A percentile compares a stretch with the other conserved stretches of the same genome.
phyloP scores from a whole-genome alignment of 1,139 yeast species.

The Taphrina betulina region DNA sequence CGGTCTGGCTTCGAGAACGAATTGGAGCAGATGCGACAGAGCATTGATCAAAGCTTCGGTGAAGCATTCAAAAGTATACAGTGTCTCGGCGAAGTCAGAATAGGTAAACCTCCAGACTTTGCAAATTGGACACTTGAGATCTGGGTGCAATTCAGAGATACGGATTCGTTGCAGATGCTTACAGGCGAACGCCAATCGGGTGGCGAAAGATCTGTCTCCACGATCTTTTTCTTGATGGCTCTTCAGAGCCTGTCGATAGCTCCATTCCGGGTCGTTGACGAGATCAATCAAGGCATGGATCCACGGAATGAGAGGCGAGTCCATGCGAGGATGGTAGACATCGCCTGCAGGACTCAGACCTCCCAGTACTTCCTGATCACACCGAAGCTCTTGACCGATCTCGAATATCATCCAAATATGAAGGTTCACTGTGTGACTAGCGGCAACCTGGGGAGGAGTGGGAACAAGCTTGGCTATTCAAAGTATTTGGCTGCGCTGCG shows the following conservation, averaged over 20 bases:
- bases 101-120: conserved; percentile 57
- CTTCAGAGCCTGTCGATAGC: conserved; percentile 86
- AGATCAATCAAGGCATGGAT: conserved; percentile 99
- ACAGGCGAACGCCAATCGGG: conserved; percentile 93
- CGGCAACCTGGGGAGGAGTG: conserved; percentile 45
- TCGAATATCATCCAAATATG: conserved; percentile 79
- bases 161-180: conserved; percentile 64
- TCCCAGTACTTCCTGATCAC: conserved; percentile 79
- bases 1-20: conserved; percentile 59
- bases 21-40: conserved; percentile 52
- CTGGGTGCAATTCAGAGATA: conserved; percentile 78
- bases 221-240: conserved; percentile 85
- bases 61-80: conserved; percentile 71
- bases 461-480: conserved; percentile 21
- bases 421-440: conserved; percentile 82
- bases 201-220: conserved; percentile 95
- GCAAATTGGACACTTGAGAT: conserved; percentile 83
- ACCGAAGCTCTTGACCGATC: conserved; percentile 79
- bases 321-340: conserved; percentile 79
- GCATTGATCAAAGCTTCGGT: conserved; percentile 64
- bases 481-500: conserved; percentile 23
- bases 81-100: conserved; percentile 74
- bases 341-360: conserved; percentile 64
- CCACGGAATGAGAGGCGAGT: conserved; percentile 86
- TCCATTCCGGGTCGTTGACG: conserved; percentile 95